Percentiles rank a stretch among this genome's conserved stretches.
These are phyloP conservation scores for Lactarius trivialis DNA, from an alignment of 768 basidiomycete species.

Conservation along the genomic window DNA sequence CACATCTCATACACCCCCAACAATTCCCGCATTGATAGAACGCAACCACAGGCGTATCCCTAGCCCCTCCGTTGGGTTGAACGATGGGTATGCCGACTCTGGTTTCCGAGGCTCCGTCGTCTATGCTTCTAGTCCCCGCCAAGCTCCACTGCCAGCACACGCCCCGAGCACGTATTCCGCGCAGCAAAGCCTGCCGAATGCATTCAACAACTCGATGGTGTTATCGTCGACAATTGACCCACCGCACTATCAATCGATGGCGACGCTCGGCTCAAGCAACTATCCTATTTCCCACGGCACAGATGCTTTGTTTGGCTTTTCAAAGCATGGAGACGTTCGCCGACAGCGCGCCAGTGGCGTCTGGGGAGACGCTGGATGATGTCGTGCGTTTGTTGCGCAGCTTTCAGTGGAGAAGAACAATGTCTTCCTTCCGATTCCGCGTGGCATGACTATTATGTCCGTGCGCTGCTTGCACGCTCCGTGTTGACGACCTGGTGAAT, in stretches of 20 bases:
- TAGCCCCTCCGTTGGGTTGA: conserved; percentile 1
- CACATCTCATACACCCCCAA: background rate
- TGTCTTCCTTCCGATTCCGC: conserved; percentile 9
- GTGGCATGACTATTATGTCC: conserved; percentile 6
- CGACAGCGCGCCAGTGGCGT: conserved; percentile 18
- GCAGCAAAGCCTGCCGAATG: conserved; percentile 3
- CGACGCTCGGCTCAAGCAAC: conserved; percentile 1
- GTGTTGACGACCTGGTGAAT: conserved; percentile 13
- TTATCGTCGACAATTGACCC: conserved; percentile 9
- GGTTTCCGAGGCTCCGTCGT: conserved; percentile 9
- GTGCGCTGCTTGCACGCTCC: conserved; percentile 14
- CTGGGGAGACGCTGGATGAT: conserved; percentile 23
- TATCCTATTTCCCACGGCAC: conserved; percentile 2
- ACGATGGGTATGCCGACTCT: background rate
- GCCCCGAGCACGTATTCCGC: background rate
- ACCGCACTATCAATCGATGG: conserved; percentile 11
- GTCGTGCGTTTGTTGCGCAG: background rate
- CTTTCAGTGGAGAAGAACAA: conserved; percentile 7
- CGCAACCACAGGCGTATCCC: conserved; percentile 2
- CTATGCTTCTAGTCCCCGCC: conserved; percentile 15
- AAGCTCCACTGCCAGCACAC: conserved; percentile 1
- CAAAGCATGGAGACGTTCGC: conserved; percentile 14
- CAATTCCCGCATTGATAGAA: conserved; percentile 2
- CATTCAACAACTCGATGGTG: conserved; percentile 9
- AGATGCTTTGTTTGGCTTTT: conserved; percentile 10